Base-by-base conservation (phyloP, 2,329 filamentous ascomycete species). In the Lojkania enalia region DNA sequence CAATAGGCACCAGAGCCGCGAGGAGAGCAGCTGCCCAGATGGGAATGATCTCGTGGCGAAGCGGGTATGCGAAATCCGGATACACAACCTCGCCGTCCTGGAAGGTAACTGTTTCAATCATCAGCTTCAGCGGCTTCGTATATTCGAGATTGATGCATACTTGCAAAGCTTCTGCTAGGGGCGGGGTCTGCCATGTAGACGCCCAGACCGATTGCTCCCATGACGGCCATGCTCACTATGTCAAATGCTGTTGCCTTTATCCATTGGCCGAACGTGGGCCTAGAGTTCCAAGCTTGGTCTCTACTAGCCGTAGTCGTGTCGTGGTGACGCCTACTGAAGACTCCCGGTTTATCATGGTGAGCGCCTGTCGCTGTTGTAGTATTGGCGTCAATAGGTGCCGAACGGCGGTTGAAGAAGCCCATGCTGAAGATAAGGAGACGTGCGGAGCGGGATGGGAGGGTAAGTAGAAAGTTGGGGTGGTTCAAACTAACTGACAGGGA, bases 21-120 rank as follows among this genome's bases (percentile, higher is more conserved):
- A 89, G 73, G 14, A 90, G 67, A 1, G 85, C 86, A 7, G 85
- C 84, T 1, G 80, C 74, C 81, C 82, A 88, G 60, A 87, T 88
- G 18, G 86, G 85, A 5, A 89, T 67, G 59, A 88, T 85, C 57
- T 88, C 84, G 33, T 84, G 80, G 48, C 86, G 82, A 18, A 87
- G 67, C 1, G 86, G 85, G 61, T 87, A 88, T 20, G 84, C 85
- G 54, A 88, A 87, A 48, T 88, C 63, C 0, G 86, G 86, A 53
- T 84, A 68, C 21, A 89, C 83, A 31, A 89, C 75, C 60, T 87
- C 81, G 48, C 84, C 83, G 54, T 88, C 80, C 20, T 74, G 67
- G 59, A 86, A 87, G 35, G 76, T 79, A 31, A 89, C 77, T 25
- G 23, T 9, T 14, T 29, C 3, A n/a, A n/a, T 7, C 19, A 29